phyloP scores from a whole-genome alignment of 129 eudicot species.

The carrot (Daucus carota) region DH1_v3.0 NC_030382.2:13238501-13239000 shows the following conservation, averaged over 20 bases:
- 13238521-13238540: neutral
- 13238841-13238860: slow-evolving; percentile 82
- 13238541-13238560: neutral
- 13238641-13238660: neutral
- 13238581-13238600: neutral
- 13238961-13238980: slow-evolving; percentile 24
- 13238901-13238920: slow-evolving; percentile 24
- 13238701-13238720: neutral
- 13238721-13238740: neutral
- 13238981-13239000: slow-evolving; percentile 44
- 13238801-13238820: slow-evolving; percentile 66
- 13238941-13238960: slow-evolving; percentile 24
- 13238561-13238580: neutral
- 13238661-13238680: neutral
- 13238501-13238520: neutral
- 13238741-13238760: neutral
- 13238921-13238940: slow-evolving; percentile 29
- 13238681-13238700: neutral
- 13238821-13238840: slow-evolving; percentile 81
- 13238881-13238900: slow-evolving; percentile 75
- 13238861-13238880: slow-evolving; percentile 87
- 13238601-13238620: neutral
- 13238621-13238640: neutral
- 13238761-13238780: slow-evolving; percentile 70
- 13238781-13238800: slow-evolving; percentile 61